phyloP scores from a whole-genome alignment of 306 rosid species.

The Prunus mira region DNA sequence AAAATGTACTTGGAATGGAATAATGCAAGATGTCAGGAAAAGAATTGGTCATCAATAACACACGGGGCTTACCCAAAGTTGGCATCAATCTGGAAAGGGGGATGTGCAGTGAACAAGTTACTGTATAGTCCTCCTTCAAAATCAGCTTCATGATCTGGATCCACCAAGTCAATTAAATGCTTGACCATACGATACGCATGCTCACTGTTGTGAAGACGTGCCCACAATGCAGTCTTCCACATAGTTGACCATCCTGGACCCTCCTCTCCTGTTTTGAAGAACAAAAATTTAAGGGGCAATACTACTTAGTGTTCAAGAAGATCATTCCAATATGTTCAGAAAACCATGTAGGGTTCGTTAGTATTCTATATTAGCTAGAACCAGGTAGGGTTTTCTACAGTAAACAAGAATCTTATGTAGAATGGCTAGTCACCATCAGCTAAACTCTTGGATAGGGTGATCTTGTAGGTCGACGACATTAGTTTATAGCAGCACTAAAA shows the following conservation, averaged over 20 bases:
- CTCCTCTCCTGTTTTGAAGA: constrained; percentile 66
- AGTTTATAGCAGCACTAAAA: not conserved
- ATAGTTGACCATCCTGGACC: constrained; percentile 99
- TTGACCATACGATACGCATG: constrained; percentile 88
- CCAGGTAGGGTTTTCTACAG: not conserved
- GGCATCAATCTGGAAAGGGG: constrained; percentile 96
- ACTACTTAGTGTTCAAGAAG: not conserved
- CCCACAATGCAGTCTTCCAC: constrained; percentile 86
- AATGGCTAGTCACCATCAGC: not conserved
- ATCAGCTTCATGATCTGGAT: constrained; percentile 65
- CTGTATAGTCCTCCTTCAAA: constrained; percentile 91
- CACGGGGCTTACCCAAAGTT: constrained; percentile 74
- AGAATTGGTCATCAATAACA: not conserved
- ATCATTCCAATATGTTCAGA: not conserved
- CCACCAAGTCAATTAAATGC: constrained; percentile 78
- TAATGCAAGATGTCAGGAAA: no score
- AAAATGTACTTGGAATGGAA: no score
- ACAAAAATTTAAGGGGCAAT: constrained; percentile 13
- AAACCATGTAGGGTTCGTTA: not conserved
- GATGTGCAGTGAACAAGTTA: constrained; percentile 86
- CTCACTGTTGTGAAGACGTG: constrained; percentile 81
- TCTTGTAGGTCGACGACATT: not conserved
- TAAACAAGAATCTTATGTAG: not conserved
- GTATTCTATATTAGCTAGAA: not conserved
- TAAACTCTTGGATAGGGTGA: not conserved